These are phyloP conservation scores for Amanita rimosa DNA, from an alignment of 768 basidiomycete species.

Conservation along the genomic window DNA sequence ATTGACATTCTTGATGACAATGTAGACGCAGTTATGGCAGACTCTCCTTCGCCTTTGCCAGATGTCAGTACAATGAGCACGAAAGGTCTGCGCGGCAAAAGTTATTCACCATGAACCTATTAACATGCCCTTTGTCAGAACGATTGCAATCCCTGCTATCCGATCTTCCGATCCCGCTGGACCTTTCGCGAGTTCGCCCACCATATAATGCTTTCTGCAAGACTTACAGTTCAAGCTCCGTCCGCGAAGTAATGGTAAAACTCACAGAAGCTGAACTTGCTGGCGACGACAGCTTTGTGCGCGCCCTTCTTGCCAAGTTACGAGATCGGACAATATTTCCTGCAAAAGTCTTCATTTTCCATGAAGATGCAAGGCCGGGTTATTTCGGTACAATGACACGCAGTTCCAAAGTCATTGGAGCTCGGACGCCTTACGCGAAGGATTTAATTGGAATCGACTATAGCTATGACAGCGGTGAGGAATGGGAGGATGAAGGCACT, in stretches of 20 bases:
- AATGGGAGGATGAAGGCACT: conserved; percentile 87
- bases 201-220: conserved; percentile 19
- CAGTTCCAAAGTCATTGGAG: conserved; percentile 64
- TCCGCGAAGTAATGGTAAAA: conserved; percentile 39
- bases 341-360: conserved; percentile 77
- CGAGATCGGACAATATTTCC: conserved; percentile 51
- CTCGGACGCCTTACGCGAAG: conserved; percentile 71
- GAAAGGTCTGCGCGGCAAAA: conserved; percentile 22
- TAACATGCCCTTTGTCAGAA: conserved; percentile 15
- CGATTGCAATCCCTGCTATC: conserved; percentile 27
- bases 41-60: conserved; percentile 10
- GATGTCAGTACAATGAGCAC: conserved; percentile 24
- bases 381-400: conserved; percentile 95
- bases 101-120: not conserved
- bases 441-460: conserved; percentile 80
- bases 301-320: conserved; percentile 50
- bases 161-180: conserved; percentile 19
- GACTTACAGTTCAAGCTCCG: conserved; percentile 24
- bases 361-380: conserved; percentile 78
- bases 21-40: conserved; percentile 15
- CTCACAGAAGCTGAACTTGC: conserved; percentile 71
- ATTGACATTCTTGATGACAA: conserved; percentile 9
- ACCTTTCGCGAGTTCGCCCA: conserved; percentile 10
- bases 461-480: conserved; percentile 87
- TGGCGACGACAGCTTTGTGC: conserved; percentile 60